Base-by-base conservation (phyloP, 805 yeast species). In the Saturnispora serradocipensis region DNA sequence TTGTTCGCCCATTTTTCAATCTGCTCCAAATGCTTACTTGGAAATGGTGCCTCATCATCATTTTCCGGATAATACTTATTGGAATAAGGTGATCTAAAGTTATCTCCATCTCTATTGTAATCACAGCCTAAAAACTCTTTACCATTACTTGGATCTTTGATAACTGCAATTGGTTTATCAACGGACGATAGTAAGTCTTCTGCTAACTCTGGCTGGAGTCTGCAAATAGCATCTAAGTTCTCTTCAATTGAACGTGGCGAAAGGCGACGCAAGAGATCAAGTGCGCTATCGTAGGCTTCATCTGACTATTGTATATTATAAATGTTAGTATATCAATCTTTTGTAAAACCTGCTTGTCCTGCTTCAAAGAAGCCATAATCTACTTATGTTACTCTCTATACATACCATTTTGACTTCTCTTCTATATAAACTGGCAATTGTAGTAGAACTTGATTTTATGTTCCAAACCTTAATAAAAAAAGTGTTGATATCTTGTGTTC, bases 81-180 rank as follows among this genome's bases (percentile, higher is more conserved):
- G 20, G 88, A 76, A 88, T 91, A 89, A 5, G 98, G 99, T 0
- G 96, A 86, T 59, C 98, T 76, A 68, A 77, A 86, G 20, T 90
- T 82, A 67, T 91, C 98, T 7, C 95, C 90, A 63, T 91, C 99
- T 59, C 99, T 77, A 68, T 91, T 91, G 66, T 91, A 91, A 66
- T 91, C 99, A 69, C 98, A 91, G 49, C 90, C 79, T 52, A 91
- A 74, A 64, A 75, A 91, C 53, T 76, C 77, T 67, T 85, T 85
- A 10, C 86, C 86, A 13, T 79, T 64, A 27, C 69, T 67, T 9
- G 62, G 58, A 63, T 89, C 84, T 36, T 70, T 69, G 45, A 70
- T 62, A 43, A 78, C 70, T 39, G 71, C 68, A 59, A 91, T 72
- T 25, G 98, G 98, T 48, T 84, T 82, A 68, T 91, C 99, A 11